Conservation (phyloP, 257 asterid species). For the Leptodermis oblonga region DNA sequence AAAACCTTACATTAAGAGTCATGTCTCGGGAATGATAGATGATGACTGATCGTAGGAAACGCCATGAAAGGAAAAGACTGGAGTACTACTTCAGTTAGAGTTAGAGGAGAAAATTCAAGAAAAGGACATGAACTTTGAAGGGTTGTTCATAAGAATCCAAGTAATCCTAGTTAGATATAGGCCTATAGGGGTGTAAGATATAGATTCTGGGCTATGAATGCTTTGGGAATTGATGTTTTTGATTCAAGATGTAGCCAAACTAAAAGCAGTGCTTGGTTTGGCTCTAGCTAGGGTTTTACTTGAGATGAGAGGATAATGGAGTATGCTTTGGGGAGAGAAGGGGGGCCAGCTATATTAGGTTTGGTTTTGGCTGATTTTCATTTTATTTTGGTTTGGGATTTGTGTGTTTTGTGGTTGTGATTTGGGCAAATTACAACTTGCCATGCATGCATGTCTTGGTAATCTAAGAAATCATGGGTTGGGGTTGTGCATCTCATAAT, state of each 20-base stretch:
- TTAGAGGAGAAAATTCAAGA: constrained; percentile 37
- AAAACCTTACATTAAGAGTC: constrained; percentile 42
- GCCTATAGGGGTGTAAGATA: constrained; percentile 51
- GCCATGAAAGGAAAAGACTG: constrained; percentile 11
- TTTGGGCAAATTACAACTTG: constrained; percentile 14
- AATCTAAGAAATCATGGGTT: constrained; percentile 15
- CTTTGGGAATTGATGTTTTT: constrained; percentile 81
- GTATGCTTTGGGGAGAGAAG: not conserved
- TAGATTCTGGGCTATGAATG: constrained; percentile 59
- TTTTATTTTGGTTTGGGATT: not conserved
- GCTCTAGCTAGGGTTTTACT: no score
- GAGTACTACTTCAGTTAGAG: constrained; percentile 41
- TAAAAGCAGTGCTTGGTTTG: constrained; percentile 13
- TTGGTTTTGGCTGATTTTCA: not conserved
- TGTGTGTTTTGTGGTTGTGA: constrained; percentile 2
- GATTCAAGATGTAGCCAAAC: constrained; percentile 13
- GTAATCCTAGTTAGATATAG: not conserved
- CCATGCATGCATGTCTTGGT: constrained; percentile 20
- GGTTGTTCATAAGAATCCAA: not conserved
- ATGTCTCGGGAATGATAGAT: constrained; percentile 68
- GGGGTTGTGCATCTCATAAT: constrained; percentile 3
- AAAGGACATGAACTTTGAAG: constrained; percentile 43
- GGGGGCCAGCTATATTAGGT: not conserved
- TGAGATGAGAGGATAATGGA: constrained; percentile 5
- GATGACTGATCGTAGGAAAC: constrained; percentile 11